Evolutionary conservation across 2,329 filamentous ascomycete genomes (phyloP), one percentile per base, ranked within the genome.

Genomic region (Hypoxylon sp.): DNA sequence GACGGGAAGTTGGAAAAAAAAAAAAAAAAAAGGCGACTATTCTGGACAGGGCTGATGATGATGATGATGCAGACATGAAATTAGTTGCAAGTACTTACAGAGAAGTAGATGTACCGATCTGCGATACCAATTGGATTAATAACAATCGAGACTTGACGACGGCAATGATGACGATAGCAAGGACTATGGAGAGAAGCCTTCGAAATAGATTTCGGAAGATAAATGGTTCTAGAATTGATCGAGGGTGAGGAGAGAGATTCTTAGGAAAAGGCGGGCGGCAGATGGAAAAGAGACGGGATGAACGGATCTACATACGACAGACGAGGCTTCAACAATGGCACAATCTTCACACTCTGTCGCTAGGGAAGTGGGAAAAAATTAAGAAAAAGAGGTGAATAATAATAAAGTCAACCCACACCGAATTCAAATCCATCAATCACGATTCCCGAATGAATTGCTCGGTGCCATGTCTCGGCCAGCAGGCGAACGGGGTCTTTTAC

Each of bases 391-490:
- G 21, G 26, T 38, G 20, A 35, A 51, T 31, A 46, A 45, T 21
- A 47, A 29, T 25, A 47, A 38, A 19, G 16, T 42, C 36, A 30
- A 37, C 11, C 17, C n/a, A 23, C 26, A 15, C 36, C 25, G 26
- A 45, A 37, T 34, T 48, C 51, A 54, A n/a, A n/a, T n/a, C n/a
- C n/a, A 42, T 57, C 55, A 57, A 57, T 57, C 51, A 55, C 30
- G 17, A 41, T 45, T 43, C 46, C 48, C 27, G 47, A 38, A 46
- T 47, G 21, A 25, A 25, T 25, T 25, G 45, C 41, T 40, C 53
- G 45, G 40, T 38, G 49, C 40, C 52, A 47, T 31, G 51, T 51
- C 44, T 51, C 42, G 31, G n/a, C n/a, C n/a, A n/a, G n/a, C n/a
- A n/a, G 35, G 35, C 43, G 19, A 26, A 13, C 38, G 50, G 54